A percentile compares a stretch with the other conserved stretches of the same genome.
Evolutionary conservation across 495 filamentous ascomycete species (phyloP).

Genomic region (Bacidia gigantensis): DNA sequence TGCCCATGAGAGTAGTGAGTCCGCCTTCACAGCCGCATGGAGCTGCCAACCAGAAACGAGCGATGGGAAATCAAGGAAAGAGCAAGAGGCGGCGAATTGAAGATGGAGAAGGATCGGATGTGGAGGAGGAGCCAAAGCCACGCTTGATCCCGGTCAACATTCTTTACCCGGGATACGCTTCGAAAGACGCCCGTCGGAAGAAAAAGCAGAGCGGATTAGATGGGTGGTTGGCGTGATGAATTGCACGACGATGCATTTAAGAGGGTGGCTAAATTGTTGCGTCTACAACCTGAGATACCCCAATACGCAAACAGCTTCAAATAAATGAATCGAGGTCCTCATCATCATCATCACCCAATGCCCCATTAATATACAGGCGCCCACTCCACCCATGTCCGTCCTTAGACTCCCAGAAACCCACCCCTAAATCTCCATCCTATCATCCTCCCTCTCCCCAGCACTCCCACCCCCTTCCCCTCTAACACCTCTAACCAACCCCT

Average conservation of each 20-base stretch:
- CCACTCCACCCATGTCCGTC: no score
- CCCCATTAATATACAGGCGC: no score
- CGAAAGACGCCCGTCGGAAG: no score
- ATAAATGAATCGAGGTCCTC: not conserved
- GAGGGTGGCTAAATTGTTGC: no score
- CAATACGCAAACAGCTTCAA: not conserved
- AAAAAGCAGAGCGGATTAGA: conserved; percentile 3
- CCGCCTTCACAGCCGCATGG: no score
- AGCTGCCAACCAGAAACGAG: no score
- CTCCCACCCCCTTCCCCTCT: conserved; percentile 4
- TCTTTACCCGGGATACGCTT: no score
- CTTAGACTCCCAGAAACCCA: not conserved
- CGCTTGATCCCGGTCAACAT: not conserved
- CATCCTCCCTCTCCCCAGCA: not conserved
- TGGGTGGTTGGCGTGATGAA: not conserved
- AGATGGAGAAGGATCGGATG: not conserved
- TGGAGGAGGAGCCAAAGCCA: conserved; percentile 8
- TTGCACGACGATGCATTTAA: not conserved
- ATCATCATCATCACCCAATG: no score
- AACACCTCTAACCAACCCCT: conserved; percentile 9
- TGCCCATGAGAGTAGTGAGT: conserved; percentile 25
- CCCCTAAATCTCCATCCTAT: conserved; percentile 7
- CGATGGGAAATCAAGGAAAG: not conserved
- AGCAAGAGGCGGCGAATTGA: not conserved
- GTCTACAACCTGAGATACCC: not conserved